Base-by-base conservation (phyloP, 2,329 filamentous ascomycete genomes). In the Malbranchea cinnamomea region DNA sequence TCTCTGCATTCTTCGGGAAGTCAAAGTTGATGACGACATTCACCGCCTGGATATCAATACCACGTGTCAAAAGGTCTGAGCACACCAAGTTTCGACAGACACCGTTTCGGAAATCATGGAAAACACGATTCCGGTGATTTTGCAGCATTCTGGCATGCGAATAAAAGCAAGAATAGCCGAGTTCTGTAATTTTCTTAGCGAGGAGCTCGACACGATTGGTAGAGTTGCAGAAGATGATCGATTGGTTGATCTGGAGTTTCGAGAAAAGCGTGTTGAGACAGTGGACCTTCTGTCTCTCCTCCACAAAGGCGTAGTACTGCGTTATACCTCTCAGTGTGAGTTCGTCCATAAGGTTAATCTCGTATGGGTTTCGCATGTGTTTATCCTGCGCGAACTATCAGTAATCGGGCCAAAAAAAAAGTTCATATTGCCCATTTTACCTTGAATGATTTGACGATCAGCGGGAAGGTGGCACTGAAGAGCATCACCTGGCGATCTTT, bases 11-110 rank as follows among this genome's bases (percentile, higher is more conserved):
- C 65, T 98, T 98, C 32, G 89, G 89, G 56, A 98, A 98, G 50
- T 98, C 89, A 49, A 98, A 98, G 64, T 98, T 98, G 71, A 98
- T 98, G 52, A 98, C 89, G 32, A 98, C 89, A 47, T 98, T 98
- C 50, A 98, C 89, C 31, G 89, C 89, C 59, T 98, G 89, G 41
- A 98, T 98, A 60, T 98, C 89, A 49, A 98, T 98, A 74, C 89
- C 89, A 60, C 89, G 85, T 40, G 89, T 98, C 40, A 98, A 71
- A 22, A 98, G 68, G 60, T 98, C 89, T 2, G 91, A 98, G 60
- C 89, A 98, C 39, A 98, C 89, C 21, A 98, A 73, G 54, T 98
- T 98, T 48, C 89, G 83, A 65, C 87, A 95, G 31, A 93, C 85
- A 35, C 89, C 89, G 47, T 94, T 94, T 44, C 89, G 78, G 67